Evolutionary conservation across 768 basidiomycete genomes (phyloP).

Genomic region (Trametes villosa): DNA sequence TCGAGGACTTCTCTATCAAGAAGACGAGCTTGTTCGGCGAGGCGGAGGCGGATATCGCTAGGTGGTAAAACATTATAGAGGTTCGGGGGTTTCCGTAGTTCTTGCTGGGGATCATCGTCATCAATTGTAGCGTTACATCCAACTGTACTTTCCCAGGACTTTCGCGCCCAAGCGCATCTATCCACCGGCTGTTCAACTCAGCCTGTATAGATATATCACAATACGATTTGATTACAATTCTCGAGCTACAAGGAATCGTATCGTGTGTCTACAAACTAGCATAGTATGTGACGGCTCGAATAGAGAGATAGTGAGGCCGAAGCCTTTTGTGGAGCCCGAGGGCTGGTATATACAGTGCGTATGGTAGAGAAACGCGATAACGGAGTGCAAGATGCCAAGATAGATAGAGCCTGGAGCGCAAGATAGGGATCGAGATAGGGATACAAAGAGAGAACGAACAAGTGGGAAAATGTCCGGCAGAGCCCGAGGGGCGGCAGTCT

Average conservation of each 20-base stretch:
- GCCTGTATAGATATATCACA: constrained; percentile 1
- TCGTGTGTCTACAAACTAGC: too few relatives aligned
- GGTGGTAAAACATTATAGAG: constrained; percentile 59
- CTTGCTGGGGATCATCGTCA: neutral
- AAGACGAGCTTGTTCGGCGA: constrained; percentile 97
- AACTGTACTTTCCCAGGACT: constrained; percentile 16
- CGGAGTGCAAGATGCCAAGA: neutral
- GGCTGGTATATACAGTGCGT: neutral
- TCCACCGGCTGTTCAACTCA: constrained; percentile 18
- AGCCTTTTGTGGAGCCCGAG: too few relatives aligned
- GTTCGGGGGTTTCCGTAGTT: neutral
- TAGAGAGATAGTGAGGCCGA: too few relatives aligned
- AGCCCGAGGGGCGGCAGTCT: neutral
- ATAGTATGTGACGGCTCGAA: too few relatives aligned
- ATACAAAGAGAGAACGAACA: too few relatives aligned
- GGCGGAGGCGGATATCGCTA: constrained; percentile 89
- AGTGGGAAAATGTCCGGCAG: too few relatives aligned
- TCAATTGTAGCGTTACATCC: constrained; percentile 22
- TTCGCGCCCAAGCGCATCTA: neutral
- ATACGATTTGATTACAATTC: neutral
- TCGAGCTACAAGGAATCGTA: neutral
- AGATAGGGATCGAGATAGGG: neutral
- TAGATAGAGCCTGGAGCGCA: neutral
- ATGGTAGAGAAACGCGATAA: too few relatives aligned
- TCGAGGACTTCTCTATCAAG: constrained; percentile 71